Percentiles rank a stretch among this genome's conserved stretches.
phyloP scores from a whole-genome alignment of 305 asterid species.

The Nicotiana rustica region DNA sequence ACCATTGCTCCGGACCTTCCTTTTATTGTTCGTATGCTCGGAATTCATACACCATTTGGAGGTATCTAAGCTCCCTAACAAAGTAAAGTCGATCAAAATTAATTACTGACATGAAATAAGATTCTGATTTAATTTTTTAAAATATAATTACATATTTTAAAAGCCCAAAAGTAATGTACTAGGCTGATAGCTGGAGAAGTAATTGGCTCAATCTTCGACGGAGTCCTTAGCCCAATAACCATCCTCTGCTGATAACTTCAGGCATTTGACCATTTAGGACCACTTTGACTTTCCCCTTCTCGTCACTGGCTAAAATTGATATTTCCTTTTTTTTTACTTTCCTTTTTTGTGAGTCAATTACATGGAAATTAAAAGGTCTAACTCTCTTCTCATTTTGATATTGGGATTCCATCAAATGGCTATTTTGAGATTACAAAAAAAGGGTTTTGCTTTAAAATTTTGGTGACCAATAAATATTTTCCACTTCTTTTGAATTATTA shows the following conservation, averaged over 20 bases:
- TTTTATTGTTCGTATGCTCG: too few species aligned
- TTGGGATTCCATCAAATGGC: too few species aligned
- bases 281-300: conserved; percentile 54
- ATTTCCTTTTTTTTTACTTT: background rate
- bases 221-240: conserved; percentile 48
- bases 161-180: background rate
- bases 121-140: background rate
- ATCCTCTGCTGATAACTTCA: conserved; percentile 45
- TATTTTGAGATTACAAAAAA: too few species aligned
- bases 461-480: background rate
- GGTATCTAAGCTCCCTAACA: too few species aligned
- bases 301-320: background rate
- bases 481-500: too few species aligned
- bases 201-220: too few species aligned
- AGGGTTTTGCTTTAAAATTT: too few species aligned
- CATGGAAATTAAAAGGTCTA: background rate
- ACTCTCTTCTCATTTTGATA: too few species aligned
- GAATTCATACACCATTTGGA: too few species aligned
- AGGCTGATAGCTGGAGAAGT: conserved; percentile 38
- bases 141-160: background rate
- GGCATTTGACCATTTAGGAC: conserved; percentile 62
- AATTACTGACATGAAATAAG: background rate
- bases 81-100: background rate
- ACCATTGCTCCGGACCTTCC: too few species aligned
- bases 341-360: background rate